A percentile compares a stretch with the other conserved stretches of the same genome.
Conservation (phyloP, 495 filamentous ascomycete species). For the Bacidia gigantensis region DNA sequence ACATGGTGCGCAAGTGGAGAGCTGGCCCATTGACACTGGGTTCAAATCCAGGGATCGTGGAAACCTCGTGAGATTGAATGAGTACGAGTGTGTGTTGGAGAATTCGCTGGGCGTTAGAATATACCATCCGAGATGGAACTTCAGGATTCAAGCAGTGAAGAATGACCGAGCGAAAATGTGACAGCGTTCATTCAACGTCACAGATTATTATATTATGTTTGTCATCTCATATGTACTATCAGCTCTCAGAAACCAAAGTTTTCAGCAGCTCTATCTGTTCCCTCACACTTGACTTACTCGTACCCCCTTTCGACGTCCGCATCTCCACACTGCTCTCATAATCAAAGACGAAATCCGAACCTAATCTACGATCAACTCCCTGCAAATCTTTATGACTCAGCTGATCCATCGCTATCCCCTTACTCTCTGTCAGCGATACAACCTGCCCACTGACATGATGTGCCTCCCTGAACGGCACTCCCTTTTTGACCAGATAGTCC, state of each 20-base stretch:
- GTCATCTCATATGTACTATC: not conserved
- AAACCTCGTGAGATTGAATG: conserved; percentile 31
- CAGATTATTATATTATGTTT: no score
- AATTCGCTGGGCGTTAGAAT: conserved; percentile 30
- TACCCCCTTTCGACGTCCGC: conserved; percentile 63
- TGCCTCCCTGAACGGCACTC: conserved; percentile 62
- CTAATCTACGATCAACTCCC: conserved; percentile 62
- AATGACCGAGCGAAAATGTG: not conserved
- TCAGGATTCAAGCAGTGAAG: conserved; percentile 27
- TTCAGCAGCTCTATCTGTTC: conserved; percentile 6
- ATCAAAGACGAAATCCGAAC: conserved; percentile 67
- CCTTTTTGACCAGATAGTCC: conserved; percentile 84
- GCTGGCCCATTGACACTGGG: conserved; percentile 45
- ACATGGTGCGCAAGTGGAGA: conserved; percentile 34
- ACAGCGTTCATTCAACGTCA: no score
- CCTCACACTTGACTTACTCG: conserved; percentile 4
- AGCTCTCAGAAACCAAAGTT: not conserved
- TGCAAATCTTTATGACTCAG: conserved; percentile 56
- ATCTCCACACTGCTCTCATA: conserved; percentile 83
- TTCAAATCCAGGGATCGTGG: conserved; percentile 39
- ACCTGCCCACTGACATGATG: conserved; percentile 81
- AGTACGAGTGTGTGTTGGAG: conserved; percentile 39
- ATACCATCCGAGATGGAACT: conserved; percentile 44
- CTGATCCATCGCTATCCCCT: conserved; percentile 60
- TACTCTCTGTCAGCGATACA: conserved; percentile 61